A percentile compares a stretch with the other conserved stretches of the same genome.
Conservation (phyloP, 495 filamentous ascomycete species). For the Xylaria scruposa region DNA sequence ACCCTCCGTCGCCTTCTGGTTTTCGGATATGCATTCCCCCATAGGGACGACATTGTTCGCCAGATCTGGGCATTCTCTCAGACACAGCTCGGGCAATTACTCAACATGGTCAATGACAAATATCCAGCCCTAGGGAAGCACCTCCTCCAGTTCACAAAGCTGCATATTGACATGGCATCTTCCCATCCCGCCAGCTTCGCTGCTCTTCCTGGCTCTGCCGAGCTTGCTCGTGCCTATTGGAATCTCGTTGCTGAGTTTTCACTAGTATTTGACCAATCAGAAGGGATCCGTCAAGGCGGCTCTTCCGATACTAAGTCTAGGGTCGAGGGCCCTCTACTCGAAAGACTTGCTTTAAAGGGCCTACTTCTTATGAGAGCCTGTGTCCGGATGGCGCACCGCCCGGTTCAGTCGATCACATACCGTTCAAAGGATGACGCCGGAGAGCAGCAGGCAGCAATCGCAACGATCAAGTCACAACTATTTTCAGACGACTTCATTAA, state of each 20-base stretch:
- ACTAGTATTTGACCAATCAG: slow-evolving; percentile 65
- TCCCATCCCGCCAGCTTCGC: slow-evolving; percentile 80
- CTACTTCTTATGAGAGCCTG: slow-evolving; percentile 84
- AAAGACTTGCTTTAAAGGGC: slow-evolving; percentile 79
- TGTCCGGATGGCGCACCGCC: slow-evolving; percentile 80
- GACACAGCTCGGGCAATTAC: slow-evolving; percentile 73
- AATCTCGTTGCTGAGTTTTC: slow-evolving; percentile 75
- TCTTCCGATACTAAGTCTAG: slow-evolving; percentile 55
- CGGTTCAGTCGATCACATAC: slow-evolving; percentile 81
- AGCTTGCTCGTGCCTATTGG: slow-evolving; percentile 84
- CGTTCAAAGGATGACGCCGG: slow-evolving; percentile 71
- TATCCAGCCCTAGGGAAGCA: slow-evolving; percentile 78
- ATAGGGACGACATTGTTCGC: slow-evolving; percentile 73
- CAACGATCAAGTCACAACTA: slow-evolving; percentile 70
- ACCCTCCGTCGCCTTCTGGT: slow-evolving; percentile 80
- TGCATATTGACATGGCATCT: slow-evolving; percentile 84
- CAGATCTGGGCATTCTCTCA: slow-evolving; percentile 77
- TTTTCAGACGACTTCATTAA: slow-evolving; percentile 76
- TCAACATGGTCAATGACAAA: slow-evolving; percentile 57
- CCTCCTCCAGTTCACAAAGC: slow-evolving; percentile 84
- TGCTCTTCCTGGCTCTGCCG: slow-evolving; percentile 75
- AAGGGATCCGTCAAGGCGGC: slow-evolving; percentile 54
- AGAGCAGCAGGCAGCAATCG: slow-evolving; percentile 68
- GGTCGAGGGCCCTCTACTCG: slow-evolving; percentile 66
- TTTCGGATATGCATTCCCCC: slow-evolving; percentile 82